Evolutionary conservation across 2,329 filamentous ascomycete species (phyloP).

Genomic region (Fusarium sublunatum): DNA sequence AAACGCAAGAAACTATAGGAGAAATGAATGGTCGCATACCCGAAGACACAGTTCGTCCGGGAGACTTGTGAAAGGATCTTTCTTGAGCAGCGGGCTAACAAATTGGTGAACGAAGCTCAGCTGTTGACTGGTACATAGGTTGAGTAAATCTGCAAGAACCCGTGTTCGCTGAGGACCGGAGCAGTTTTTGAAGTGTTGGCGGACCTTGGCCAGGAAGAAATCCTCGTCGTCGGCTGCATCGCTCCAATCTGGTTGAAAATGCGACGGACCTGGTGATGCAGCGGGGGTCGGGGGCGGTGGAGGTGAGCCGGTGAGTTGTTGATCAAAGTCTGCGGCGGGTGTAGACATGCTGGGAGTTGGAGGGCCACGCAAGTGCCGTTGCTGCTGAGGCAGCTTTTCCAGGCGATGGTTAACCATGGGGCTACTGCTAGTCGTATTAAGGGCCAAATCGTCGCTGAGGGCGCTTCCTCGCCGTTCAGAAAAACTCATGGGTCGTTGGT

Average conservation of each 20-base stretch:
- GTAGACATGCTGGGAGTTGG: slow-evolving; percentile 76
- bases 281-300: slow-evolving; percentile 74
- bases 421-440: slow-evolving; percentile 60
- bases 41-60: slow-evolving; percentile 93
- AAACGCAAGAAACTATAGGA: background rate
- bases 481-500: slow-evolving; percentile 65
- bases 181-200: slow-evolving; percentile 82
- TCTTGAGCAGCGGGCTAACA: slow-evolving; percentile 92
- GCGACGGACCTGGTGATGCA: slow-evolving; percentile 71
- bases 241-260: slow-evolving; percentile 77
- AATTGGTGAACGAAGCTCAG: slow-evolving; percentile 97
- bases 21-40: slow-evolving; percentile 63
- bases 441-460: slow-evolving; percentile 67
- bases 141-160: slow-evolving; percentile 87
- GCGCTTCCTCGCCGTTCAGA: slow-evolving; percentile 70
- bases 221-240: slow-evolving; percentile 84
- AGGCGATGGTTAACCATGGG: slow-evolving; percentile 58
- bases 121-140: slow-evolving; percentile 93
- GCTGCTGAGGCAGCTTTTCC: slow-evolving; percentile 61
- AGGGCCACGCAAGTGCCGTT: slow-evolving; percentile 63
- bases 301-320: slow-evolving; percentile 69
- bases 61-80: slow-evolving; percentile 92
- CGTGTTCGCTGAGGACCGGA: slow-evolving; percentile 80
- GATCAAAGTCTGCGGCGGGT: slow-evolving; percentile 71
- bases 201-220: slow-evolving; percentile 81